Evolutionary conservation across 2,329 filamentous ascomycete species (phyloP).

Genomic region (Phialemonium atrogriseum): DNA sequence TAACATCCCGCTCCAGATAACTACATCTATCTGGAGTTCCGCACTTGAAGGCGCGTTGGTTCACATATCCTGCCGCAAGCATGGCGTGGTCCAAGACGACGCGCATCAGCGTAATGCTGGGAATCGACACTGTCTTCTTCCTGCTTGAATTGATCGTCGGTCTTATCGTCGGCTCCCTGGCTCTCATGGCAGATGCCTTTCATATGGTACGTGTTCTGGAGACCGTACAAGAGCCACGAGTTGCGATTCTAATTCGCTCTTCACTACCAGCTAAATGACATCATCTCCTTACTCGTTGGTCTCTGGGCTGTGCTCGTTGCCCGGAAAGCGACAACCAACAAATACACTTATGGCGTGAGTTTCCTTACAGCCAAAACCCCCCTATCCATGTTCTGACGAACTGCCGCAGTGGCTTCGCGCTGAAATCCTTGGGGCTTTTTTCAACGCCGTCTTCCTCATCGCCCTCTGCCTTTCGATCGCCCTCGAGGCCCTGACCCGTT

Average conservation of each 20-base stretch:
- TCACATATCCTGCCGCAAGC: constrained; percentile 10
- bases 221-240: too few species aligned
- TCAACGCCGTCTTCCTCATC: constrained; percentile 96
- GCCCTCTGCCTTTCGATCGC: constrained; percentile 94
- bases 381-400: constrained; percentile 14
- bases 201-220: constrained; percentile 65
- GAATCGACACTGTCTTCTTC: constrained; percentile 85
- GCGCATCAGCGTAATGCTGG: constrained; percentile 87
- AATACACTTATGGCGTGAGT: constrained; percentile 88
- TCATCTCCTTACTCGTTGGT: constrained; percentile 85
- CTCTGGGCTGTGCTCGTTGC: constrained; percentile 92
- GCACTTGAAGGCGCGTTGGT: too few species aligned
- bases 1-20: too few species aligned
- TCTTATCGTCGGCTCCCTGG: constrained; percentile 82
- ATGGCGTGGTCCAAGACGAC: constrained; percentile 92
- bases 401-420: constrained; percentile 77
- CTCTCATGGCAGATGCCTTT: constrained; percentile 92
- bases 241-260: constrained; percentile 11
- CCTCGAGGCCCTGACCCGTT: constrained; percentile 85
- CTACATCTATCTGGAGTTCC: too few species aligned
- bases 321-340: constrained; percentile 75
- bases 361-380: constrained; percentile 2
- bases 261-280: constrained; percentile 72
- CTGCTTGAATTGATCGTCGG: constrained; percentile 79
- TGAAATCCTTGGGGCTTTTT: constrained; percentile 89